Evolutionary conservation across 768 basidiomycete species (phyloP), one percentile per base, ranked within the genome.

Genomic region (Boletus pseudopeckii): DNA sequence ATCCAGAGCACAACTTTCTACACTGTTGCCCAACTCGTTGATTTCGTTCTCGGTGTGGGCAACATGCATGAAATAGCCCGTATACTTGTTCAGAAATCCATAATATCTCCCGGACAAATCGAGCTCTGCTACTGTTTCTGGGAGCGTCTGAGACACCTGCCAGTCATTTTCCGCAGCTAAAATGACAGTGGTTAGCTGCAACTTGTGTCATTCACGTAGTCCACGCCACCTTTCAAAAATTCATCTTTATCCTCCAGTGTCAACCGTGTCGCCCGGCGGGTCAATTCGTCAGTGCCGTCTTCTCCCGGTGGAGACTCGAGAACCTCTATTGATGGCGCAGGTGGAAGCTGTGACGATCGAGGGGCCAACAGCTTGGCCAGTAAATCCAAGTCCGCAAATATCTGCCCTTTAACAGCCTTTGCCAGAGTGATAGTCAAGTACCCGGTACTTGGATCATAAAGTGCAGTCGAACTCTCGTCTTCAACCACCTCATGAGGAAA

Each of bases 381-480:
- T 38, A 93, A 72, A 70, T 93, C 91, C 60, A 94, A 72, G 65
- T 92, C 90, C 42, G 81, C 68, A 63, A 92, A 94, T 28, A 77
- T 73, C 61, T 87, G 81, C 14, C 88, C 86, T 51, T 73, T 76
- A 6, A 72, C 70, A 60, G 79, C 82, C 69, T 94, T 94, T 15
- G 83, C 81, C 55, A 94, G 68, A 8, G 82, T 85, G 50, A 92
- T 74, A 14, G 81, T 86, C 60, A 94, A 74, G 64, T 84, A 82
- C n/a, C 90, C 91, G n/a, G 84, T 77, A 36, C 79, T 76, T 28
- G 90, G 82, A 67, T 94, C 86, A 63, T 92, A 94, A 60, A 74
- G 65, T 2, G 90, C 91, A 26, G 80, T 80, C 17, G 88, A 85
- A 24, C 71, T 68, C 30, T 80, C 78, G 53, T 92, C 89, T 52